phyloP scores from a whole-genome alignment of 768 basidiomycete species.

The Hemileccinum rubropunctum region DNA sequence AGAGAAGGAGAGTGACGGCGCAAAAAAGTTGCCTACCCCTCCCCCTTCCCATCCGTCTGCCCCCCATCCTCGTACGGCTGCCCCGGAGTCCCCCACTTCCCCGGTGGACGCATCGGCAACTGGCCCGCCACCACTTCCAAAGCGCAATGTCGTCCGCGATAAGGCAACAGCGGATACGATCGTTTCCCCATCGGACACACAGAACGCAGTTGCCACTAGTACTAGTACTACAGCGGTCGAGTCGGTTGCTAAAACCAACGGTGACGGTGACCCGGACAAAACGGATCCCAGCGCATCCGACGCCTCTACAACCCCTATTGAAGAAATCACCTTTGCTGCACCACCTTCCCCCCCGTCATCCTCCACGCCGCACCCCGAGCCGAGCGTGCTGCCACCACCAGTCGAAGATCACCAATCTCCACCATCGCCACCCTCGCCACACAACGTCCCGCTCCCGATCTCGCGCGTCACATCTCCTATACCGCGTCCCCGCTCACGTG shows the following conservation, averaged over 20 bases:
- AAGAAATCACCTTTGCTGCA: conserved; percentile 20
- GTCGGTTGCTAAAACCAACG: conserved; percentile 1
- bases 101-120: conserved; percentile 7
- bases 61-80: conserved; percentile 15
- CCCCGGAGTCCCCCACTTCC: conserved; percentile 6
- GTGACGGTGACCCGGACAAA: conserved; percentile 8
- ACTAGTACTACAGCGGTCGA: conserved; percentile 6
- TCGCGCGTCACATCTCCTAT: conserved; percentile 15
- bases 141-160: conserved; percentile 40
- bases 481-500: conserved; percentile 35
- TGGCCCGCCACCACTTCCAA: conserved; percentile 53
- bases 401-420: background rate
- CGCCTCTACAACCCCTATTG: conserved; percentile 19
- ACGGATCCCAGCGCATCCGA: conserved; percentile 8
- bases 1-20: background rate
- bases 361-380: conserved; percentile 5
- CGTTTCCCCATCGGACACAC: background rate
- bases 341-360: conserved; percentile 2
- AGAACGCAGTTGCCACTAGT: background rate
- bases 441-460: conserved; percentile 26
- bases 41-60: conserved; percentile 28
- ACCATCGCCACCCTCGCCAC: conserved; percentile 18
- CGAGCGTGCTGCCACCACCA: conserved; percentile 1
- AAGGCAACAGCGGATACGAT: conserved; percentile 12
- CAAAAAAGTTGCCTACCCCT: conserved; percentile 16